Conservation (phyloP, 768 basidiomycete genomes). For the Candolleomyces efflorescens region DNA sequence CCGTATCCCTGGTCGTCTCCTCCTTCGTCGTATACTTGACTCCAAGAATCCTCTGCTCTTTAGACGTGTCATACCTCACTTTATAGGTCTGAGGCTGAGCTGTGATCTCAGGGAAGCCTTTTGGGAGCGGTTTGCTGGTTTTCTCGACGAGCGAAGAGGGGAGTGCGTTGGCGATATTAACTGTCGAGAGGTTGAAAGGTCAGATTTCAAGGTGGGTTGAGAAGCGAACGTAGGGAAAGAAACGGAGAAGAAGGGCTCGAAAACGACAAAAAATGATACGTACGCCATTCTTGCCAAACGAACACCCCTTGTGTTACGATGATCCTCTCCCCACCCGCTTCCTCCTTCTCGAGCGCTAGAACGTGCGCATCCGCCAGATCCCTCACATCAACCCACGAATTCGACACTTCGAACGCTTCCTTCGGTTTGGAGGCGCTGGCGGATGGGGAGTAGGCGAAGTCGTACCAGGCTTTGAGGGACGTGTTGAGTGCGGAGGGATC, state of each 20-base stretch:
- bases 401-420: slow-evolving; percentile 14
- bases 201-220: neutral
- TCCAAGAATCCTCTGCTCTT: slow-evolving; percentile 36
- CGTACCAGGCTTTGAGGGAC: slow-evolving; percentile 28
- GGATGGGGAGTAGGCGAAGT: slow-evolving; percentile 18
- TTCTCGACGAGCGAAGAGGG: slow-evolving; percentile 11
- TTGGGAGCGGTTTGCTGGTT: slow-evolving; percentile 18
- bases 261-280: slow-evolving; percentile 10
- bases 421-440: slow-evolving; percentile 10
- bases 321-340: slow-evolving; percentile 55
- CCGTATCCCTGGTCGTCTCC: slow-evolving; percentile 35
- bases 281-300: slow-evolving; percentile 35
- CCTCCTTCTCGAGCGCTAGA: slow-evolving; percentile 44
- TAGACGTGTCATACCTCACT: slow-evolving; percentile 28
- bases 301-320: slow-evolving; percentile 38
- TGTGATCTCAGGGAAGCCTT: slow-evolving; percentile 22
- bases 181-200: neutral
- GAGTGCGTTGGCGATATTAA: neutral
- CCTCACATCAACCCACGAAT: slow-evolving; percentile 47
- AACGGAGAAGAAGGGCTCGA: too few relatives aligned
- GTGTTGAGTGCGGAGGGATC: slow-evolving; percentile 32
- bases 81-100: slow-evolving; percentile 14
- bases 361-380: slow-evolving; percentile 56
- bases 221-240: neutral
- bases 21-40: slow-evolving; percentile 36